A percentile compares a stretch with the other conserved stretches of the same genome.
These are phyloP conservation scores for Lactarius psammicola DNA, from an alignment of 768 basidiomycete species.

Conservation along the genomic window DNA sequence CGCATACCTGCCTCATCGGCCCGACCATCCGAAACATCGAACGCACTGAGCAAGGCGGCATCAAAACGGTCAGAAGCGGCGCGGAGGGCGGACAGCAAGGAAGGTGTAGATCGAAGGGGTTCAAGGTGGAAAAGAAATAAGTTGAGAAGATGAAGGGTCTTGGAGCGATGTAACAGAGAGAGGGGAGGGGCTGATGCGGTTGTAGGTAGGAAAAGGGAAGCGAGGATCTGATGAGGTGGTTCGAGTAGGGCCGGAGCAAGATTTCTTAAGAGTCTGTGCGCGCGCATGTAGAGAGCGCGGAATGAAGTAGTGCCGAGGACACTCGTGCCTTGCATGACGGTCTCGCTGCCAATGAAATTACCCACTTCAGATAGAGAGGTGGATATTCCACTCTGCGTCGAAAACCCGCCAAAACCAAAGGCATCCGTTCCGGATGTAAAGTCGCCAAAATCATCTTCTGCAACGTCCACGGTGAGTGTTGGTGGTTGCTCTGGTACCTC, in stretches of 20 bases:
- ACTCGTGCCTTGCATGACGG: slow-evolving; percentile 34
- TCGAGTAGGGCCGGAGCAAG: slow-evolving; percentile 56
- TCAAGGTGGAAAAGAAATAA: slow-evolving; percentile 75
- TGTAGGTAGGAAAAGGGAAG: slow-evolving; percentile 46
- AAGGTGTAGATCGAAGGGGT: slow-evolving; percentile 67
- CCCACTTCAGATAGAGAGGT: slow-evolving; percentile 45
- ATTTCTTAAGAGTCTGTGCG: slow-evolving; percentile 60
- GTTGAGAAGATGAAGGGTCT: slow-evolving; percentile 67
- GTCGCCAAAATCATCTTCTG: slow-evolving; percentile 89
- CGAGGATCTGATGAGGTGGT: slow-evolving; percentile 65
- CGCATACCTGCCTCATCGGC: slow-evolving; percentile 75
- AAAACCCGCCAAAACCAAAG: slow-evolving; percentile 11
- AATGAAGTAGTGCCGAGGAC: slow-evolving; percentile 41
- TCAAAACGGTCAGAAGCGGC: slow-evolving; percentile 88
- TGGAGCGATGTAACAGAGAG: slow-evolving; percentile 37
- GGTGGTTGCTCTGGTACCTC: slow-evolving; percentile 50
- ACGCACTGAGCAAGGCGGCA: slow-evolving; percentile 77
- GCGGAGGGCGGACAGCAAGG: slow-evolving; percentile 62
- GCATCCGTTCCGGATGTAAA: slow-evolving; percentile 50
- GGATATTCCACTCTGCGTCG: slow-evolving; percentile 21
- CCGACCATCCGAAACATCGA: slow-evolving; percentile 80
- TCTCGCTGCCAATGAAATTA: slow-evolving; percentile 45
- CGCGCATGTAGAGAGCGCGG: slow-evolving; percentile 62
- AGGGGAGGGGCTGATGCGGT: slow-evolving; percentile 38
- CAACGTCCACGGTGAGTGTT: slow-evolving; percentile 55